Percentiles rank a stretch among this genome's conserved stretches.
These are phyloP conservation scores for Annulohypoxylon bovei DNA, from an alignment of 495 filamentous ascomycete species.

Conservation along the genomic window DNA sequence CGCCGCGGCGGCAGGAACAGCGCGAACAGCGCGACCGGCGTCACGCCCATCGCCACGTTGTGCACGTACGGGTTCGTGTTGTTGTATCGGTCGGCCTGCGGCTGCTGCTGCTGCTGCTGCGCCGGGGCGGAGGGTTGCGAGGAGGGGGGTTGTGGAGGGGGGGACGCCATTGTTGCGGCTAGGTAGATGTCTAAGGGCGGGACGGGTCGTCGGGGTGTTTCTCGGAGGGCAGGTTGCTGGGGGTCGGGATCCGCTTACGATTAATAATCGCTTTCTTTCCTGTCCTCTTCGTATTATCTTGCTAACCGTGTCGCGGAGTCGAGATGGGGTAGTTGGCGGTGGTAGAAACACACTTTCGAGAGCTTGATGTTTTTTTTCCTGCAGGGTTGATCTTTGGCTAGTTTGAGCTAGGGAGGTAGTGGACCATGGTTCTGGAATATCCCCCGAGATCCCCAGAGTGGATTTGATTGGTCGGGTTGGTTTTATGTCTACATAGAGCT, in stretches of 20 bases:
- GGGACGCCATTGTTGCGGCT: conserved; percentile 3
- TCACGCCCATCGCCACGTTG: conserved; percentile 68
- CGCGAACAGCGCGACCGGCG: conserved; percentile 75
- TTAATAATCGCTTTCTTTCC: not conserved
- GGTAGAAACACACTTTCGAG: conserved; percentile 5
- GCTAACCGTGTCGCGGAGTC: not conserved
- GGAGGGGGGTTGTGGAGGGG: conserved; percentile 5
- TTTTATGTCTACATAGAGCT: conserved; percentile 3
- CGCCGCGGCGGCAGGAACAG: conserved; percentile 82
- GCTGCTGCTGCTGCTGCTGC: conserved; percentile 15
- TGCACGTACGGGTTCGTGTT: conserved; percentile 66
- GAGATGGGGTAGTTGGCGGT: not conserved
- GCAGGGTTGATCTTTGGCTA: not conserved
- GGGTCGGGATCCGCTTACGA: not conserved
- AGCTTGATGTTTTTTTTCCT: conserved; percentile 30
- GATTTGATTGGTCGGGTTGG: not conserved
- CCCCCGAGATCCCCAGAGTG: not conserved
- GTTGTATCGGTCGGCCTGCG: not conserved
- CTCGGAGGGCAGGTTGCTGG: not conserved
- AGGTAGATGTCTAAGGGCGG: not conserved
- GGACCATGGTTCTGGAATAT: conserved; percentile 22
- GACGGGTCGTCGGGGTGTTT: not conserved
- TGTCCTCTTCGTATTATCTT: not conserved
- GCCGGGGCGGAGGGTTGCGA: not conserved
- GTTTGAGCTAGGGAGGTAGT: conserved; percentile 11